Base-by-base conservation (phyloP, 768 basidiomycete species). In the Gloeophyllum trabeum region DNA sequence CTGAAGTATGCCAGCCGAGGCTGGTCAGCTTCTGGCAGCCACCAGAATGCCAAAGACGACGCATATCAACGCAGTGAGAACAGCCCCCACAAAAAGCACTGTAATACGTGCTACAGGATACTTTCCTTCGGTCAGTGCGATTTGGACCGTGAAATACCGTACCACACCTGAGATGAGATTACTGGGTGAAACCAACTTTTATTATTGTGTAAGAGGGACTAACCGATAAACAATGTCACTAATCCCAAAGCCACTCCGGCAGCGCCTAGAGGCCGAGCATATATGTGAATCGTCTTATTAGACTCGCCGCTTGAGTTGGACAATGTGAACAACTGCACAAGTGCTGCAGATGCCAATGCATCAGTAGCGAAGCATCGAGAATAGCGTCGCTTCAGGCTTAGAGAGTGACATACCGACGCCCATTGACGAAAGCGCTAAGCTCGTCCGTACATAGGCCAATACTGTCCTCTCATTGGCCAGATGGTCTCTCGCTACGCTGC, bases 401-500 rank as follows among this genome's bases (percentile, higher is more conserved):
- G 21, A 25, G 13, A 19, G 18, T 6, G 41, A 54, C 65, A 46
- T 34, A 69, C 69, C 71, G 39, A 75, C 67, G 6, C 72, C 73
- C 1, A 61, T 62, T n/a, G 65, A 66, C n/a, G 70, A 61, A 13
- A 74, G 61, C 4, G 70, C 59, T 7, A 71, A 51, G 42, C 70
- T 71, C 20, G 73, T 73, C 32, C 72, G 56, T 18, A 73, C 59
- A 53, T 73, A 75, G 10, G 73, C 70, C 4, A 74, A 56, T 46
- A 69, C 73, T 4, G 70, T 74, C 22, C 71, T 58, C 46, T 75
- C 73, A 6, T 61, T 61, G 2, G 73, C 68, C 3, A 75, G 61
- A 45, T 75, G 72, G 51, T 74, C 72, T 19, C 73, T 57, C 23
- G 73, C 73, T 39, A 71, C 69, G 42, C 60, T 65, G 10, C 70